A percentile compares a stretch with the other conserved stretches of the same genome.
Evolutionary conservation across 108 stramenopile species (phyloP).

Genomic region (Chaetoceros muelleri): DNA sequence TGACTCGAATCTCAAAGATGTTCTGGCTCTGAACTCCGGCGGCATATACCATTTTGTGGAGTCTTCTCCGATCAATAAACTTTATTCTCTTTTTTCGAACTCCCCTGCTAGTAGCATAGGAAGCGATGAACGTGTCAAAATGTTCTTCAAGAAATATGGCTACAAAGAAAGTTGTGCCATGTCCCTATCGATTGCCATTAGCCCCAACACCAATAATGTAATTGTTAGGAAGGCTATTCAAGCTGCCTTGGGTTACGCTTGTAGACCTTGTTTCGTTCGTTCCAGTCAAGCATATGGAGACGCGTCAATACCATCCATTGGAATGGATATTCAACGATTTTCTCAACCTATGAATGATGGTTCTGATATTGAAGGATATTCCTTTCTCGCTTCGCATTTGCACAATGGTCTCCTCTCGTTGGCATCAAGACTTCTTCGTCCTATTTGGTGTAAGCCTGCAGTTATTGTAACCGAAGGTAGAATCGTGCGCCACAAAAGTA

Average conservation of each 20-base stretch:
- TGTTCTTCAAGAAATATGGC: constrained; percentile 68
- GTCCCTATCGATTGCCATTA: constrained; percentile 58
- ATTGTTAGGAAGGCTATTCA: constrained; percentile 31
- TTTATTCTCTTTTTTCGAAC: neutral
- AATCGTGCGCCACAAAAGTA: constrained; percentile 14
- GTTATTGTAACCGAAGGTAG: constrained; percentile 78
- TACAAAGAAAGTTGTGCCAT: constrained; percentile 73
- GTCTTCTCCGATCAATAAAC: constrained; percentile 12
- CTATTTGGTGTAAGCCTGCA: constrained; percentile 77
- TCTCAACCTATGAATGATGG: constrained; percentile 1
- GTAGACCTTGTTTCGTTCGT: constrained; percentile 19
- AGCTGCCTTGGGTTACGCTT: constrained; percentile 29
- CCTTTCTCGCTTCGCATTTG: constrained; percentile 57
- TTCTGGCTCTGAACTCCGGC: constrained; percentile 59
- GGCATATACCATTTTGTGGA: constrained; percentile 63
- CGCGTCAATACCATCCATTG: constrained; percentile 15
- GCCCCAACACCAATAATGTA: constrained; percentile 20
- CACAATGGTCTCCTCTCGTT: constrained; percentile 52
- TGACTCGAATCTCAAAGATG: constrained; percentile 11
- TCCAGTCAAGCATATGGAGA: constrained; percentile 20
- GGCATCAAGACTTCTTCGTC: constrained; percentile 66
- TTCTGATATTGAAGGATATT: constrained; percentile 23
- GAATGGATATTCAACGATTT: neutral
- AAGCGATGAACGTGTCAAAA: constrained; percentile 38
- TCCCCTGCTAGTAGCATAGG: constrained; percentile 7